These are phyloP conservation scores for Proliferodiscus dingleyae DNA, from an alignment of 2,329 filamentous ascomycete genomes.

Conservation along the genomic window DNA sequence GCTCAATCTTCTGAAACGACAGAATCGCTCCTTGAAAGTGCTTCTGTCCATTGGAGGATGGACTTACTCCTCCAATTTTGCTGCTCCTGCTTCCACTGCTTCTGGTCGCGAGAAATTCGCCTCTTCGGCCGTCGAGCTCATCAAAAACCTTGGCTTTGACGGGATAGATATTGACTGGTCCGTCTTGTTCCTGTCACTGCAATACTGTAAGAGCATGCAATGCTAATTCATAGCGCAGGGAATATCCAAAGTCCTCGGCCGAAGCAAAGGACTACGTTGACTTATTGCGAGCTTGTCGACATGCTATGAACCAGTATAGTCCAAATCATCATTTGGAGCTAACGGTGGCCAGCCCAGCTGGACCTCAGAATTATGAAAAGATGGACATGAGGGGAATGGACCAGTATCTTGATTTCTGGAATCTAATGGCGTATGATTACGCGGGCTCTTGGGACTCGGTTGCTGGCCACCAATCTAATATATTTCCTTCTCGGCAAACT, in stretches of 20 bases:
- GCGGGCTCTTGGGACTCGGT: slow-evolving; percentile 73
- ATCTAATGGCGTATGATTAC: slow-evolving; percentile 85
- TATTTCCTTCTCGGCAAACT: slow-evolving; percentile 55
- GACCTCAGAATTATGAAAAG: slow-evolving; percentile 56
- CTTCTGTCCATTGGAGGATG: slow-evolving; percentile 86
- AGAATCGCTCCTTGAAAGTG: slow-evolving; percentile 78
- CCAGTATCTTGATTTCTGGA: slow-evolving; percentile 66
- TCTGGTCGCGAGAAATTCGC: slow-evolving; percentile 70
- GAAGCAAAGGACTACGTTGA: slow-evolving; percentile 56
- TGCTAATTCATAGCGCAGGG: too few species aligned
- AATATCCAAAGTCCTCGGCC: slow-evolving; percentile 51
- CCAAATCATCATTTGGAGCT: slow-evolving; percentile 53
- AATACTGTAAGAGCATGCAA: too few species aligned
- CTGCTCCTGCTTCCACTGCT: slow-evolving; percentile 65
- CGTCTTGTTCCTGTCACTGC: too few species aligned
- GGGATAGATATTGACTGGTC: slow-evolving; percentile 66
- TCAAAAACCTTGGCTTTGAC: slow-evolving; percentile 78
- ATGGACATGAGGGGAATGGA: slow-evolving; percentile 63
- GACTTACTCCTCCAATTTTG: slow-evolving; percentile 86
- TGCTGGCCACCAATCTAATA: slow-evolving; percentile 76
- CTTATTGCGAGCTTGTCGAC: slow-evolving; percentile 51
- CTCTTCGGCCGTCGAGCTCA: slow-evolving; percentile 63
- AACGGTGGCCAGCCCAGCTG: slow-evolving; percentile 60
- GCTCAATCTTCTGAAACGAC: slow-evolving; percentile 75
- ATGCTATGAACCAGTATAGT: slow-evolving; percentile 54